These are phyloP conservation scores for Lasiodiplodia gonubiensis DNA, from an alignment of 2,329 filamentous ascomycete genomes.

Conservation along the genomic window DNA sequence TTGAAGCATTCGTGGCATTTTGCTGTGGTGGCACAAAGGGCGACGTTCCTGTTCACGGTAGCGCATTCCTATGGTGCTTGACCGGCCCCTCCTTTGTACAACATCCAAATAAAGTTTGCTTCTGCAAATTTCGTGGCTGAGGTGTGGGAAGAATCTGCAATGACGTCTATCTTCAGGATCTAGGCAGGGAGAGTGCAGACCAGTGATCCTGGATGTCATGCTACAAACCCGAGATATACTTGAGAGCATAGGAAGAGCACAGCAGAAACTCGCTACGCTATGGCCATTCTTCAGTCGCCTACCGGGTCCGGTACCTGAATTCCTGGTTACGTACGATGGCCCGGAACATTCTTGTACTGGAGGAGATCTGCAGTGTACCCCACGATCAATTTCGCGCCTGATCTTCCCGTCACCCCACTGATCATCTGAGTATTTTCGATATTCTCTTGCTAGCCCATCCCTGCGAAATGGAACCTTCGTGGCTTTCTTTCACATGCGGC, in stretches of 20 bases:
- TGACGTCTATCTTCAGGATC: background rate
- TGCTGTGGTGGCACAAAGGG: background rate
- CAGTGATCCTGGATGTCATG: background rate
- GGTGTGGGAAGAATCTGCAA: background rate
- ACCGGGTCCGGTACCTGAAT: background rate
- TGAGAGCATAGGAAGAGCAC: background rate
- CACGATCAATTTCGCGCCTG: constrained; percentile 37
- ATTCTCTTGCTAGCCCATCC: constrained; percentile 46
- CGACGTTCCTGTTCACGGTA: background rate
- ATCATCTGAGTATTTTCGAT: constrained; percentile 41
- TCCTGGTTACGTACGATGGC: constrained; percentile 34
- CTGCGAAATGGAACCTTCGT: constrained; percentile 40
- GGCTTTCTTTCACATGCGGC: constrained; percentile 48
- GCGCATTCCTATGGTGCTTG: background rate
- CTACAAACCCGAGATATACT: background rate
- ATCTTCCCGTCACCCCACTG: constrained; percentile 37
- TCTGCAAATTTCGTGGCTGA: background rate
- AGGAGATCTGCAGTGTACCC: constrained; percentile 39
- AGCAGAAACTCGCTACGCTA: background rate
- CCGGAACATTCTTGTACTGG: constrained; percentile 37
- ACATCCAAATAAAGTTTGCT: background rate
- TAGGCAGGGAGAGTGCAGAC: background rate
- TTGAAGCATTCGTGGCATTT: background rate
- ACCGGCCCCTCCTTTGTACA: background rate
- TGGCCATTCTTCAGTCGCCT: background rate